These are phyloP conservation scores for Xylaria scruposa DNA, from an alignment of 495 filamentous ascomycete species.

Conservation along the genomic window DNA sequence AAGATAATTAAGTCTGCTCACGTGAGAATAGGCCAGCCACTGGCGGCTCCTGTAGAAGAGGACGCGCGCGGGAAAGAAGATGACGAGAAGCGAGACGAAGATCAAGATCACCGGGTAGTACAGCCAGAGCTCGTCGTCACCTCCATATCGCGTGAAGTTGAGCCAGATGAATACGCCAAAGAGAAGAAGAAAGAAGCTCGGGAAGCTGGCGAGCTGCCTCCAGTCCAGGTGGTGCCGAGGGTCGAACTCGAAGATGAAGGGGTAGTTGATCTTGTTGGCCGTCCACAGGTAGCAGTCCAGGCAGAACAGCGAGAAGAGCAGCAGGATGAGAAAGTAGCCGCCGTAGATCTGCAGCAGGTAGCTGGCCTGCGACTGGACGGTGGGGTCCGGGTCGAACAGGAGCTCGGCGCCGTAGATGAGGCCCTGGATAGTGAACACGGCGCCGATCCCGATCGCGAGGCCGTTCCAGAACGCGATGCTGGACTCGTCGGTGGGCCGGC, in stretches of 20 bases:
- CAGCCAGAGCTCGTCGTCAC: conserved; percentile 72
- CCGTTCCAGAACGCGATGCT: conserved; percentile 80
- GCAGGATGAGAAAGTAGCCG: conserved; percentile 79
- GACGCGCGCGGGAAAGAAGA: conserved; percentile 77
- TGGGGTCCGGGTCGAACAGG: conserved; percentile 57
- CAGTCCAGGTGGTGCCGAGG: conserved; percentile 83
- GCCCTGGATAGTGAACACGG: conserved; percentile 76
- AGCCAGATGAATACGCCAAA: conserved; percentile 84
- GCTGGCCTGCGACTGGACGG: conserved; percentile 60
- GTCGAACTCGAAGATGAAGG: conserved; percentile 97
- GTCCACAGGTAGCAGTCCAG: conserved; percentile 84
- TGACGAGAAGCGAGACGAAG: conserved; percentile 63
- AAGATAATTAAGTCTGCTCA: too few species aligned
- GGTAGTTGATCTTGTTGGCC: conserved; percentile 86
- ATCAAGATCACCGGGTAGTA: conserved; percentile 91
- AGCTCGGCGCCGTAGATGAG: conserved; percentile 68
- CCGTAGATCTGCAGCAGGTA: conserved; percentile 87
- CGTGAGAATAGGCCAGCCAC: conserved; percentile 86
- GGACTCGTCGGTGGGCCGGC: conserved; percentile 71
- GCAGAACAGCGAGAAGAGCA: conserved; percentile 77
- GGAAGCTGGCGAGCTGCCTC: conserved; percentile 86
- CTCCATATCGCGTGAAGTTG: conserved; percentile 74
- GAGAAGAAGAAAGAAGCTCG: conserved; percentile 76
- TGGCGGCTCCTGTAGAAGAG: conserved; percentile 77
- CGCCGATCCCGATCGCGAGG: conserved; percentile 74